Evolutionary conservation across 352 stramenopile genomes (phyloP).

Genomic region (Hyaloperonospora brassicae): DNA sequence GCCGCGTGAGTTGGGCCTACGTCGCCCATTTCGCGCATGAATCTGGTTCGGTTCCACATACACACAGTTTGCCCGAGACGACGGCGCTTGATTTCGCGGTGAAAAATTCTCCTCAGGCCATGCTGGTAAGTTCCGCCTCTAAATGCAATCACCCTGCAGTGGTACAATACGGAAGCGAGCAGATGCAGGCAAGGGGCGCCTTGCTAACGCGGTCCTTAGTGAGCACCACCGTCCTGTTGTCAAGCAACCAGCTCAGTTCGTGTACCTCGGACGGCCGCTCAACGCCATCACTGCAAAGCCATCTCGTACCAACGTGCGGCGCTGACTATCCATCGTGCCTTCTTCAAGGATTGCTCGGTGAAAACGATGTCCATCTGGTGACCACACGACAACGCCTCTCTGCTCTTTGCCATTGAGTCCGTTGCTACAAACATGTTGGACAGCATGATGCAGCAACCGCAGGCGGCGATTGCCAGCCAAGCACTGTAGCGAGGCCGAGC

Average conservation of each 20-base stretch:
- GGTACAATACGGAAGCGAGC: no score
- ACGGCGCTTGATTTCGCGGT: constrained; percentile 12
- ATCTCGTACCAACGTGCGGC: neutral
- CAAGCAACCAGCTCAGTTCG: neutral
- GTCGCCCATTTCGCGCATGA: no score
- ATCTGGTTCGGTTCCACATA: no score
- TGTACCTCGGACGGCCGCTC: neutral
- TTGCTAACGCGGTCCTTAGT: no score
- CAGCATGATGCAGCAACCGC: no score
- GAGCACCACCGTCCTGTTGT: no score
- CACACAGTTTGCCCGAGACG: neutral
- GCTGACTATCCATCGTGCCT: constrained; percentile 9
- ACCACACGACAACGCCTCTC: constrained; percentile 13
- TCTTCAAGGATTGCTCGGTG: constrained; percentile 17
- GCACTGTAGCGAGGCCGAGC: no score
- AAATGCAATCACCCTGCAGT: constrained; percentile 10
- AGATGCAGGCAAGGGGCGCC: no score
- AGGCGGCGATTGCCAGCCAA: no score
- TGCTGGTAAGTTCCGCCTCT: neutral
- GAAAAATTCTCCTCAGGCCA: constrained; percentile 3
- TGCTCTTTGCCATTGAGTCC: no score
- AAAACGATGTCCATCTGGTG: constrained; percentile 18
- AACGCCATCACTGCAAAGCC: constrained; percentile 2
- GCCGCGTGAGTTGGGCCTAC: no score
- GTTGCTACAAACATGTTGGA: no score